Evolutionary conservation across 2,329 filamentous ascomycete genomes (phyloP), one percentile per base, ranked within the genome.

Genomic region (Hypocrella siamensis): DNA sequence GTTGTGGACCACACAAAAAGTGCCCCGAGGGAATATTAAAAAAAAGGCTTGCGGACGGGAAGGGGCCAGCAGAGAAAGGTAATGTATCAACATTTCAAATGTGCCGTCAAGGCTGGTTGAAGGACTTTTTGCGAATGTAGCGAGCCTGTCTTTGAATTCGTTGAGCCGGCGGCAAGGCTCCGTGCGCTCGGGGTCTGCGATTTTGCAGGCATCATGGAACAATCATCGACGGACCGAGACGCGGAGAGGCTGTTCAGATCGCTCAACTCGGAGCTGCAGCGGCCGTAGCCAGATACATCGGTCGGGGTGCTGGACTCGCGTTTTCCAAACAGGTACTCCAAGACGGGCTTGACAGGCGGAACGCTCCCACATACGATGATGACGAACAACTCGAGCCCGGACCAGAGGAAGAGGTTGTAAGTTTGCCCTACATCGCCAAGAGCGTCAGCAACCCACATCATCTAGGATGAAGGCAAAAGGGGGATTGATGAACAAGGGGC

Each of bases 321-420:
- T 12, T 7, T 26, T 14, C 31, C 26, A 11, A 31, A 10, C 2
- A 36, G 3, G 17, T 28, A 26, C 16, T 36, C 34, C 26, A 26
- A 36, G 11, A 36, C 34, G 14, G 34, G 31, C 14, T 33, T 36
- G 12, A 36, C 27, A 24, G 34, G 34, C 8, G 34, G 18, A 7
- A 36, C 26, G 28, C 34, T 36, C 31, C 34, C 31, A 24, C 34
- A 36, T 11, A 33, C 16, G 19, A 36, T 36, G 26, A 36, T 33
- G 31, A 36, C 31, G 18, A 36, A 33, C 3, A 36, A 31, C 17
- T 36, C 34, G 10, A 31, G 19, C 8, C 16, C 28, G 4, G 34
- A 36, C 34, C 31, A 33, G 31, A 31, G 10, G 28, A 33, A 31
- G 12, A 36, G 28, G 10, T 24, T 5, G 18, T 29, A 36, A 2